Evolutionary conservation across 345 rosid genomes (phyloP), one percentile per base, ranked within the genome.

Genomic region (Citrus maxima): DNA sequence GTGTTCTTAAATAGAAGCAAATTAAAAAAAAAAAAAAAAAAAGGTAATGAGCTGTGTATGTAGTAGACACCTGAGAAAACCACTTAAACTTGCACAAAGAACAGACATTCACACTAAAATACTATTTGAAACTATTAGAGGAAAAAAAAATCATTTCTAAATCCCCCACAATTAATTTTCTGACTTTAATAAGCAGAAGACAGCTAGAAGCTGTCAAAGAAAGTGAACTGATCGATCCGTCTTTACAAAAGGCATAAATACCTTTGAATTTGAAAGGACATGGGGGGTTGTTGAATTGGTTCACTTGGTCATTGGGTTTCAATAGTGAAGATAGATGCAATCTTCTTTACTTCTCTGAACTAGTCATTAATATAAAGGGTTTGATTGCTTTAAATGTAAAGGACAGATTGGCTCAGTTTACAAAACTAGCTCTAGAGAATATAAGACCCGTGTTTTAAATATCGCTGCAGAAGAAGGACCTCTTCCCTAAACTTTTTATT

Each of bases 141-240:
- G 70, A 63, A 69, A 74, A 38, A n/a, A 35, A 63, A 32, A 70
- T 24, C 24, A 30, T 70, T 73, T 81, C 85, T 80, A 80, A 78
- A 79, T 35, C 38, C 27, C 25, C 70, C 10, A 65, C 74, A 81
- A 77, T 84, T 80, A 79, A 87, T 84, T 84, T 79, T 85, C 89
- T 82, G 88, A 84, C 84, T 84, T 77, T 12, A 71, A 82, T 72
- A 77, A 82, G 79, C 80, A 80, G 90, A 82, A 69, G 89, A 87
- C 91, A 90, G 93, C 88, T 84, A 87, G 84, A 90, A 87, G 83
- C 83, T 88, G 88, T 76, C 86, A 82, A 79, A 63, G 84, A 87
- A 80, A 84, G 86, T 80, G 84, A 81, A 82, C 21, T 54, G 58
- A 79, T 80, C 34, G 58, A 79, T 80, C 34, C 80, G 68, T 78